phyloP scores from a whole-genome alignment of 768 basidiomycete genomes.

The Cystofilobasidium bisporidii region DNA sequence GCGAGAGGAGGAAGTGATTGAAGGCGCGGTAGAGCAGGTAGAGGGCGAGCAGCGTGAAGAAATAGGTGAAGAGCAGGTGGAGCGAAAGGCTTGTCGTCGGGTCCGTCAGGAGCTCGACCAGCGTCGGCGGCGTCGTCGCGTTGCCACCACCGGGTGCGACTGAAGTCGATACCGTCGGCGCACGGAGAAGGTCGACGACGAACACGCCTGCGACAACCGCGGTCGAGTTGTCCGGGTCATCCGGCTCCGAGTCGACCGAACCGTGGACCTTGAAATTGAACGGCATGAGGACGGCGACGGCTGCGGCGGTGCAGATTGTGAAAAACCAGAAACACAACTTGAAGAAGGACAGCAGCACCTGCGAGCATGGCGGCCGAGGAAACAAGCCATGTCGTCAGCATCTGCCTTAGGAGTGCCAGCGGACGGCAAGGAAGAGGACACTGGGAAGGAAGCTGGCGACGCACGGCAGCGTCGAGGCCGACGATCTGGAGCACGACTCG shows the following conservation, averaged over 20 bases:
- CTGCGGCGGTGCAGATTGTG: slow-evolving; percentile 71
- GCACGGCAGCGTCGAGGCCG: slow-evolving; percentile 86
- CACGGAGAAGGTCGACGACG: slow-evolving; percentile 24
- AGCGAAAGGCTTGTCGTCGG: slow-evolving; percentile 70
- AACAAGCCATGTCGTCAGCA: no score
- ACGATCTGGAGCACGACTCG: slow-evolving; percentile 92
- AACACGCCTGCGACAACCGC: not conserved
- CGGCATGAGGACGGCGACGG: slow-evolving; percentile 79
- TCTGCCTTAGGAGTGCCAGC: not conserved
- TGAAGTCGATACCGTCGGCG: slow-evolving; percentile 30
- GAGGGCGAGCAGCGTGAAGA: slow-evolving; percentile 79
- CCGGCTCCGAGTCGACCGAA: slow-evolving; percentile 44
- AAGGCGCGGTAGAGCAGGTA: slow-evolving; percentile 84
- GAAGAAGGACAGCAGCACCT: slow-evolving; percentile 71
- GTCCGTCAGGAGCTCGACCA: slow-evolving; percentile 69
- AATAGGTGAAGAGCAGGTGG: slow-evolving; percentile 85
- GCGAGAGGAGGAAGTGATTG: slow-evolving; percentile 71
- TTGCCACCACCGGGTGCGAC: slow-evolving; percentile 43
- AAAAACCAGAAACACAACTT: slow-evolving; percentile 92
- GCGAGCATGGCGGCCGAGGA: not conserved
- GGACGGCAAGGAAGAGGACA: not conserved
- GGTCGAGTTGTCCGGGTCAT: slow-evolving; percentile 29
- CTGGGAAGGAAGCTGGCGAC: not conserved
- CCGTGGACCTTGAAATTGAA: slow-evolving; percentile 62
- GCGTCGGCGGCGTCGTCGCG: slow-evolving; percentile 40